phyloP scores from a whole-genome alignment of 2,329 filamentous ascomycete genomes.

The Scopulariopsis brevicaulis region DNA sequence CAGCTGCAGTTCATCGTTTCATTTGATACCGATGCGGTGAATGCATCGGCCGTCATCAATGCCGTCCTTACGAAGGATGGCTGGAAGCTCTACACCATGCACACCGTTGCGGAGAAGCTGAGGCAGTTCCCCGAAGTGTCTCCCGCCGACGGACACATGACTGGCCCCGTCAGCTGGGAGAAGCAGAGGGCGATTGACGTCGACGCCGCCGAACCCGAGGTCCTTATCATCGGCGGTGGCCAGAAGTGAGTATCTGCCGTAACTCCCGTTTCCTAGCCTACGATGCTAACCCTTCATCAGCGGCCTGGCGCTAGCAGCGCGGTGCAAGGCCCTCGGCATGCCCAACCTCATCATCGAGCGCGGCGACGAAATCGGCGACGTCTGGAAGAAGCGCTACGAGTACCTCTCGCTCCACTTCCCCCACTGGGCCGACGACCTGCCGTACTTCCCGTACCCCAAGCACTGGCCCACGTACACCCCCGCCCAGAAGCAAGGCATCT shows the following conservation, averaged over 20 bases:
- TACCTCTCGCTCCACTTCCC: conserved; percentile 51
- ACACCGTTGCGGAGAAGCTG: conserved; percentile 19
- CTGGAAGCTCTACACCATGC: conserved; percentile 21
- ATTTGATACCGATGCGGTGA: conserved; percentile 12
- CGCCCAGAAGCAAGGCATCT: conserved; percentile 56
- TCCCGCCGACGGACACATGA: conserved; percentile 20
- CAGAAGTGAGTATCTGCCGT: conserved; percentile 7
- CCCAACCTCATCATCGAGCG: conserved; percentile 30
- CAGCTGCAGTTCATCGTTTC: neutral
- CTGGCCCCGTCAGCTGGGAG: conserved; percentile 18
- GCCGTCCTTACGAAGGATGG: conserved; percentile 17
- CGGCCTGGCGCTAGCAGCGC: conserved; percentile 31
- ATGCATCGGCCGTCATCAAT: conserved; percentile 20
- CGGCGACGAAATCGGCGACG: conserved; percentile 32
- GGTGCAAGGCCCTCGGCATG: conserved; percentile 32
- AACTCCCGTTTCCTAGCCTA: neutral
- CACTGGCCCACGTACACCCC: conserved; percentile 57
- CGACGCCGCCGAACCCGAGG: conserved; percentile 29
- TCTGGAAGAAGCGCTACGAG: conserved; percentile 47
- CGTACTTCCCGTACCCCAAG: conserved; percentile 48
- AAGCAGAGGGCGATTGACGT: conserved; percentile 14
- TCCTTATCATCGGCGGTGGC: conserved; percentile 40
- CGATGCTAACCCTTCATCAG: neutral
- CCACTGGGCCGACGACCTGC: conserved; percentile 45
- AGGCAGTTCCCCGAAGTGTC: conserved; percentile 17